Conservation (phyloP, 768 basidiomycete genomes). For the Pulveroboletus sp. region DNA sequence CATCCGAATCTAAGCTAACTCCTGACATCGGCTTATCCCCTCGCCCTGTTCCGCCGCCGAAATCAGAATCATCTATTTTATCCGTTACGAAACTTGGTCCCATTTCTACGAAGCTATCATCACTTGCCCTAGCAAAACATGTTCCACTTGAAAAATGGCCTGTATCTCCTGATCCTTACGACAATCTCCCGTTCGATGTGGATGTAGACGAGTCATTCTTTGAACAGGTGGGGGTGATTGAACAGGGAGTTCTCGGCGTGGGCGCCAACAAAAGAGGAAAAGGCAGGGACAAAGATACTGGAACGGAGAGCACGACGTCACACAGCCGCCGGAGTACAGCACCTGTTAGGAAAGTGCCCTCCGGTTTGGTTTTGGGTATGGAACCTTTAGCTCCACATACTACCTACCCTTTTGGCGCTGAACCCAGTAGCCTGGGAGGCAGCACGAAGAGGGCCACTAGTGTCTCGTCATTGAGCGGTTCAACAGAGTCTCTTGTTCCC, state of each 20-base stretch:
- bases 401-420: conserved; percentile 8
- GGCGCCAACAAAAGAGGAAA: conserved; percentile 16
- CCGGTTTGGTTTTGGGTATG: conserved; percentile 16
- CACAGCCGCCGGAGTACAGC: background rate
- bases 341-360: conserved; percentile 1
- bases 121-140: background rate
- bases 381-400: conserved; percentile 6
- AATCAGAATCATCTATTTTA: conserved; percentile 18
- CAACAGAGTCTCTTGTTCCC: conserved; percentile 10
- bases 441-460: conserved; percentile 4
- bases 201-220: conserved; percentile 38
- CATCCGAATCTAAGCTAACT: conserved; percentile 7
- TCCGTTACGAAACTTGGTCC: conserved; percentile 4
- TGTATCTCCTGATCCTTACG: conserved; percentile 26
- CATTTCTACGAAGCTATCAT: conserved; percentile 5
- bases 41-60: conserved; percentile 21
- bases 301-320: background rate
- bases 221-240: conserved; percentile 32
- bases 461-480: conserved; percentile 13
- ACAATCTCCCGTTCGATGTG: conserved; percentile 33
- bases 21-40: conserved; percentile 30
- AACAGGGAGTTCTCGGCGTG: conserved; percentile 16
- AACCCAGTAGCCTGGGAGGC: conserved; percentile 10
- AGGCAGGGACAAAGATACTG: conserved; percentile 14
- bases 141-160: conserved; percentile 7